Base-by-base conservation (phyloP, 2,329 filamentous ascomycete genomes). In the Sarocladium oryzae region DNA sequence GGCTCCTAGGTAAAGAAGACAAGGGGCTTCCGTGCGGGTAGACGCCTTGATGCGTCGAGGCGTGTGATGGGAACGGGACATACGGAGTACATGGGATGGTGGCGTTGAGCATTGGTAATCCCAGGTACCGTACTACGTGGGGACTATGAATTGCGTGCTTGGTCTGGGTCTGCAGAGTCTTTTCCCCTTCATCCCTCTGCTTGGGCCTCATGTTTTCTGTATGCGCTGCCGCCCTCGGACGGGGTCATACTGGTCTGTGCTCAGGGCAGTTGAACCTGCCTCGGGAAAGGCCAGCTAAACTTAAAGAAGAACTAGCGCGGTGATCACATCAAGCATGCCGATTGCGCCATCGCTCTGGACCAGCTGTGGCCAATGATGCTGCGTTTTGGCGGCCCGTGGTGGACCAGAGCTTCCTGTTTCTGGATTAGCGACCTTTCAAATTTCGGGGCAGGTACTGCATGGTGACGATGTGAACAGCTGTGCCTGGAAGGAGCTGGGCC, bases 271-370 rank as follows among this genome's bases (percentile, higher is more conserved):
- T n/a, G n/a, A n/a, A n/a, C n/a, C n/a, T n/a, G n/a, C n/a, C n/a
- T n/a, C n/a, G n/a, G n/a, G n/a, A 20, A n/a, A 32, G 16, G 7
- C 16, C 3, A 10, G 3, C 43, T 48, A 48, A 32, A 26, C 26
- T 23, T 9, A 26, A 33, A 32, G 26, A 24, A 21, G 24, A 4
- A 3, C 43, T 48, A 48, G 43, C 43, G 43, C 43, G 43, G 24
- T 48, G 11, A 48, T 48, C 43, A 6, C 43, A 48, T 48, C 43
- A 5, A 18, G 43, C 5, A 21, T 21, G 11, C 16, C 43, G 28
- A 48, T 48, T 48, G 43, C 43, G 43, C 43, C 43, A 48, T 48
- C 43, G 43, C 43, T 33, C 10, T 4, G 40, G 40, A 28, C 23
- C 20, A 26, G 8, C 10, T 10, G 11, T 11, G 21, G 37, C 40